Base-by-base conservation (phyloP, 768 basidiomycete genomes). In the Trametes elegans region DNA sequence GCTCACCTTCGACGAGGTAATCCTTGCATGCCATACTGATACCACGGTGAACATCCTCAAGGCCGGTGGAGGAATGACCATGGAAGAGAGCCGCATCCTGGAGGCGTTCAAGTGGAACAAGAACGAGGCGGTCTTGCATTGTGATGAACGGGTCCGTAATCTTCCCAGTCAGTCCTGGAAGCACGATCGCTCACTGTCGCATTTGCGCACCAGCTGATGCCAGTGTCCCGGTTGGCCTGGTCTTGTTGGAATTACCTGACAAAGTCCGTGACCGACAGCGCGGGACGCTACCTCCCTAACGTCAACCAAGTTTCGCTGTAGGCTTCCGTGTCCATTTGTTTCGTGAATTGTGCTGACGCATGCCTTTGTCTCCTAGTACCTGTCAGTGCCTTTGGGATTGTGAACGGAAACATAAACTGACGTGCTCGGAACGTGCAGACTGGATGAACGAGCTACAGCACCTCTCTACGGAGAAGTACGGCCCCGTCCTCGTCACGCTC, bases 161-260 rank as follows among this genome's bases (percentile, higher is more conserved):
- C n/a, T 19, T 24, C 13, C 19, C 23, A 35, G 41, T 35, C 3
- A 4, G 34, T 28, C 18, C 14, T n/a, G n/a, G n/a, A n/a, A n/a
- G n/a, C n/a, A n/a, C 5, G 14, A 16, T 7, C 7, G 21, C 13
- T 27, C n/a, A 32, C 7, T 38, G 27, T 26, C 6, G n/a, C 19
- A 23, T 18, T 46, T 18, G 2, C 47, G 16, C 31, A 27, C 10
- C 50, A 88, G 85, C 65, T 90, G 13, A 89, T 90, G 87, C 90
- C 88, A 0, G 73, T 72, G 52, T 72, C 73, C 43, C 71, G 78
- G 18, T 58, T 71, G 10, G 86, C 85, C 0, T 90, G 88, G 84
- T 84, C 86, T 0, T 85, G 85, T 60, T 90, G 88, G 88, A 91
- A 90, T 66, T 90, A 87, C 65, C 68, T 89, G n/a, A 83, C 85